Conservation (phyloP, 768 basidiomycete species). For the Kwoniella dejecticola region DNA sequence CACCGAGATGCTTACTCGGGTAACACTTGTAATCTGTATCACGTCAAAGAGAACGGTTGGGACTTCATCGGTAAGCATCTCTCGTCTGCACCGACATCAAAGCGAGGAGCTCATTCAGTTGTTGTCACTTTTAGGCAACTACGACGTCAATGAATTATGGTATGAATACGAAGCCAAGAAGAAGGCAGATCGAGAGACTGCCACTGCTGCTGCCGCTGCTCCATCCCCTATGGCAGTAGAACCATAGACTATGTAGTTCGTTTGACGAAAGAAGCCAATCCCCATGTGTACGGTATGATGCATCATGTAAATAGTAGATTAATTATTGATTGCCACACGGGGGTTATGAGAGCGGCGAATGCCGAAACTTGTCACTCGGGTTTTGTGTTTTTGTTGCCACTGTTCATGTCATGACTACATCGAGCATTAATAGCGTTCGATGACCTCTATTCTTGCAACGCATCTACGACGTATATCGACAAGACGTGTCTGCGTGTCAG, state of each 20-base stretch:
- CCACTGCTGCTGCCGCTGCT: conserved; percentile 24
- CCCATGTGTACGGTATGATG: neutral
- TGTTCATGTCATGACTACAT: neutral
- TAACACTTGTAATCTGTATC: conserved; percentile 93
- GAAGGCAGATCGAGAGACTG: conserved; percentile 40
- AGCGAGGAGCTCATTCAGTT: conserved; percentile 23
- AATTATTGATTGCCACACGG: conserved; percentile 4
- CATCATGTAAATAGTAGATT: conserved; percentile 9
- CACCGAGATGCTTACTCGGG: conserved; percentile 64
- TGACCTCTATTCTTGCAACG: no score
- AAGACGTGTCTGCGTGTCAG: no score
- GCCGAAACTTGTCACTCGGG: neutral
- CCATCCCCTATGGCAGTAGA: conserved; percentile 29
- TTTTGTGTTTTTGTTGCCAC: neutral
- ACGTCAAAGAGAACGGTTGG: conserved; percentile 94
- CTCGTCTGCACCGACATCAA: neutral
- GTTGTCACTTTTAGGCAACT: conserved; percentile 67
- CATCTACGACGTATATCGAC: no score
- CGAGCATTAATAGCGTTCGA: no score
- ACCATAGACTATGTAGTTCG: conserved; percentile 11
- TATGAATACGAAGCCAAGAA: conserved; percentile 65
- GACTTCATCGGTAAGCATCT: conserved; percentile 76
- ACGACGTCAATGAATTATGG: conserved; percentile 85
- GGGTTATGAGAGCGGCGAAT: conserved; percentile 4
- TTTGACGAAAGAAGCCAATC: neutral